Conservation (phyloP, 2,329 filamentous ascomycete genomes). For the Venturia aucupariae region DNA sequence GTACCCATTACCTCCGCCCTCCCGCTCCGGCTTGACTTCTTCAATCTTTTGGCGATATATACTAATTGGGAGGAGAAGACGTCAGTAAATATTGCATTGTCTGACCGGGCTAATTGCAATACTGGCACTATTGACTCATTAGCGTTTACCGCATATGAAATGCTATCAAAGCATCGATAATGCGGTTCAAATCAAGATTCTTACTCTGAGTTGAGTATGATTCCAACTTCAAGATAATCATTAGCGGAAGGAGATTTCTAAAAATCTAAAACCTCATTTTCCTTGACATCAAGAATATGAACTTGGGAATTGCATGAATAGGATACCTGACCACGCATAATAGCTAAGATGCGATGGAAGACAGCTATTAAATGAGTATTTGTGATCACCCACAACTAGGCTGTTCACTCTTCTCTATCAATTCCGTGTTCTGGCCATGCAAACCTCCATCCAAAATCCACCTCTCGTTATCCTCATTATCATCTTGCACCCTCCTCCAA, state of each 20-base stretch:
- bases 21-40: background rate
- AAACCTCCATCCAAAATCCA: constrained; percentile 45
- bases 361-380: background rate
- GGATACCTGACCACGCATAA: no score
- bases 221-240: background rate
- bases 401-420: constrained; percentile 17
- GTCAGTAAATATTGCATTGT: no score
- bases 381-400: constrained; percentile 17
- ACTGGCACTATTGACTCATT: background rate
- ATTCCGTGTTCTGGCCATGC: constrained; percentile 24
- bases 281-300: background rate
- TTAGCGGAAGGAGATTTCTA: background rate
- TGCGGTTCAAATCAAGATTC: background rate
- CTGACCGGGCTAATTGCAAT: no score
- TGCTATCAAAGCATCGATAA: no score
- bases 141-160: no score
- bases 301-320: no score
- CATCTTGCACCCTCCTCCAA: constrained; percentile 44
- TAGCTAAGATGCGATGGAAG: background rate
- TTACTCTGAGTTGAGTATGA: background rate
- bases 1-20: background rate
- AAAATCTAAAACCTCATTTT: background rate
- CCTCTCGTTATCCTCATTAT: constrained; percentile 44
- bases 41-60: background rate
- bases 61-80: no score